A percentile compares a stretch with the other conserved stretches of the same genome.
phyloP scores from a whole-genome alignment of 164 flowering plant genomes.

The Chimonanthus praecox region DNA sequence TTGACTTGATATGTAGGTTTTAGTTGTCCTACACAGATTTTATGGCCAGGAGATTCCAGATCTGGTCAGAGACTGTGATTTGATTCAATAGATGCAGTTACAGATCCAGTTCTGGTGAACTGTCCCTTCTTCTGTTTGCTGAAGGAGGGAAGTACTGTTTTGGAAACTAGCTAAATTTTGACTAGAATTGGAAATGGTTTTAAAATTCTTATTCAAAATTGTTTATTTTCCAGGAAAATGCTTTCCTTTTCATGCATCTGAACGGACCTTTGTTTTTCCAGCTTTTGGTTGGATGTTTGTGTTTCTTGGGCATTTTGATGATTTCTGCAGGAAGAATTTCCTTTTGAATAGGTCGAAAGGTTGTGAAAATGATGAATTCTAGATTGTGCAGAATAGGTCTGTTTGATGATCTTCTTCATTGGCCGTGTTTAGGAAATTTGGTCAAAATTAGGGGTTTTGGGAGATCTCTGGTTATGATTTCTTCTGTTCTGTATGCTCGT shows the following conservation, averaged over 20 bases:
- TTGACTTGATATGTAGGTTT: neutral
- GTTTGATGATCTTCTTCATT: neutral
- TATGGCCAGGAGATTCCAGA: neutral
- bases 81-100: neutral
- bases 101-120: neutral
- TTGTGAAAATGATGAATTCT: neutral
- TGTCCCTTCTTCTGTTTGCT: neutral
- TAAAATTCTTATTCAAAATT: too few relatives aligned
- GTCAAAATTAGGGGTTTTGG: neutral
- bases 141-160: neutral
- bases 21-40: neutral
- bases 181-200: too few relatives aligned
- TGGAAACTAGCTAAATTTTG: too few relatives aligned
- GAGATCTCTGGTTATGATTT: too few relatives aligned
- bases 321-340: neutral
- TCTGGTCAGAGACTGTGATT: conserved; percentile 1
- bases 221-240: too few relatives aligned
- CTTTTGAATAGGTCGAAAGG: conserved; percentile 1
- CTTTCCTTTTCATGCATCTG: neutral
- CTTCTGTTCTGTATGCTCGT: too few relatives aligned
- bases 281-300: neutral
- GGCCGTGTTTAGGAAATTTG: neutral
- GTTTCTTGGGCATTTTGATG: neutral
- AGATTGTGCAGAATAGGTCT: neutral
- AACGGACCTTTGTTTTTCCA: neutral